Conservation (phyloP, 441 rosid species). For the Corymbia calophylla region DNA sequence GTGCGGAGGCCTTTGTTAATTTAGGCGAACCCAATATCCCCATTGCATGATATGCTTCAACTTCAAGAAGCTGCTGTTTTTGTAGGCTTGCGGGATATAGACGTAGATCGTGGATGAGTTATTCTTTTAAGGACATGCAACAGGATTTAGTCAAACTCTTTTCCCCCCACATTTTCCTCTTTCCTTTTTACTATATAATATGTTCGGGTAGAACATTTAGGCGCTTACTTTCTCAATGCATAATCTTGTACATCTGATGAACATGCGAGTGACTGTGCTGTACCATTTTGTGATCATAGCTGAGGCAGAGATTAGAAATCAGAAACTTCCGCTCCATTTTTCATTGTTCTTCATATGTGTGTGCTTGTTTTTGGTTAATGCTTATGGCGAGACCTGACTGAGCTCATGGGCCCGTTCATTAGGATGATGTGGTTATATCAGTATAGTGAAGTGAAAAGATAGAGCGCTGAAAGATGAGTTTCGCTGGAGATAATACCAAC, state of each 20-base stretch:
- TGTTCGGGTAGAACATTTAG: neutral
- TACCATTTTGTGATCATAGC: neutral
- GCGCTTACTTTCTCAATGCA: neutral
- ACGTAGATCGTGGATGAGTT: neutral
- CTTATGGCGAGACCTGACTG: neutral
- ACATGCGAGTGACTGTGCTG: neutral
- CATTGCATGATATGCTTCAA: constrained; percentile 30
- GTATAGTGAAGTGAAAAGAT: neutral
- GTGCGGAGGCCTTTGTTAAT: constrained; percentile 83
- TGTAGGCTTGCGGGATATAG: neutral
- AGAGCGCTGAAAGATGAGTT: neutral
- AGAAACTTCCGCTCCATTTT: neutral
- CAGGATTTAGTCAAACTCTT: neutral
- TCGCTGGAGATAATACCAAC: neutral
- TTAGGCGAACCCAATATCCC: constrained; percentile 80
- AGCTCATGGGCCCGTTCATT: neutral
- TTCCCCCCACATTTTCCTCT: neutral
- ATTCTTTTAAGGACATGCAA: neutral
- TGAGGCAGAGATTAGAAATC: neutral
- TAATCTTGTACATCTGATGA: neutral
- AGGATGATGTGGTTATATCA: neutral
- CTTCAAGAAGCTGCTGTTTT: neutral
- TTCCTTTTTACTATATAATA: neutral
- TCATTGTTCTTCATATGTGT: neutral
- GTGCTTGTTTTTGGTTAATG: neutral